These are phyloP conservation scores for Plasmodium falciparum DNA, from an alignment of 169 alveolate genomes.

Conservation along the genomic window DNA sequence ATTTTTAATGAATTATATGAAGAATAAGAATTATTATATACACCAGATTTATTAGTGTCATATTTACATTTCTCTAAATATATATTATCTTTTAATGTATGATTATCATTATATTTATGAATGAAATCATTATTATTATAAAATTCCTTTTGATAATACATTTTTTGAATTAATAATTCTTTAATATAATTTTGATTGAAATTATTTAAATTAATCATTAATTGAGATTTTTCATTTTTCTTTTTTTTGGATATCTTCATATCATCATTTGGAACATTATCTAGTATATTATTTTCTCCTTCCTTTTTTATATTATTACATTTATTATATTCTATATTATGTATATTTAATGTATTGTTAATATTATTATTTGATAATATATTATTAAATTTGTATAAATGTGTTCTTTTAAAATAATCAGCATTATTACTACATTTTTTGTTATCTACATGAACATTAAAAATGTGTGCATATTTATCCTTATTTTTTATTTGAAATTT, in stretches of 20 bases:
- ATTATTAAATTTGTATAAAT: too few species aligned
- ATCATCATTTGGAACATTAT: neutral
- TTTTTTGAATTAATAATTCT: constrained; percentile 26
- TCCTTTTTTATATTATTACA: neutral
- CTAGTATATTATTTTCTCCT: neutral
- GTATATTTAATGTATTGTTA: neutral
- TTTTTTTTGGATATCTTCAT: neutral
- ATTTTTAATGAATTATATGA: constrained; percentile 52
- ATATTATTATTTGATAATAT: neutral
- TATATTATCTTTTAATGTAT: constrained; percentile 1
- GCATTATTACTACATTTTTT: neutral
- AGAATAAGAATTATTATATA: constrained; percentile 16
- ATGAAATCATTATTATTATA: neutral
- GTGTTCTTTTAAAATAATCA: neutral
- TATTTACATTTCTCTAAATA: neutral
- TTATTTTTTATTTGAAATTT: constrained; percentile 41
- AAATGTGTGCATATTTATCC: constrained; percentile 46
- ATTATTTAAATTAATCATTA: constrained; percentile 13
- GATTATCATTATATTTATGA: neutral
- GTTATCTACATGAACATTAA: constrained; percentile 25
- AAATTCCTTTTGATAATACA: neutral
- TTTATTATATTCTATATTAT: neutral
- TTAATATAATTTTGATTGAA: constrained; percentile 24
- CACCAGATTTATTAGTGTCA: neutral
- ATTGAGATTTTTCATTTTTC: neutral